Evolutionary conservation across 2,329 filamentous ascomycete genomes (phyloP), one percentile per base, ranked within the genome.

Genomic region (Talaromyces marneffei): DNA sequence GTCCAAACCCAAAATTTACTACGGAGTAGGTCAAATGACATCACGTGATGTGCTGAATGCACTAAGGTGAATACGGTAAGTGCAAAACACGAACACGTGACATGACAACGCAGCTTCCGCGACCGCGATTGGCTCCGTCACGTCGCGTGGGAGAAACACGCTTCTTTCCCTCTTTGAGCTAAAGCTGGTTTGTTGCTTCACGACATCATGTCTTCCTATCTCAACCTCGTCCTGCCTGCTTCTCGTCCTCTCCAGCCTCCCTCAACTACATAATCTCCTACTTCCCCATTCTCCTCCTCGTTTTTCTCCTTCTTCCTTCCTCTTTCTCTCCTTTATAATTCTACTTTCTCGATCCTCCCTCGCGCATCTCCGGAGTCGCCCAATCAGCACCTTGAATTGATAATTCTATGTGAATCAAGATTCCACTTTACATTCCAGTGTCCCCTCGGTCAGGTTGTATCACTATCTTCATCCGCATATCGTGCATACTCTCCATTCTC

Each of bases 61-160:
- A 5, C 48, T 52, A 52, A 29, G 20, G 4, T 29, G 1, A 23
- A 33, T 14, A 20, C 8, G n/a, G 37, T 44, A 33, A 42, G 29
- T 1, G 4, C 20, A 4, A 33, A 58, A 50, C 40, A 37, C 56
- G 29, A 6, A n/a, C 56, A 58, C 56, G 56, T 58, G 56, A 58
- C 56, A 50, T 46, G 29, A 9, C 16, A 10, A 35, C 25, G 52
- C 14, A 31, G 37, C 55, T 66, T 53, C 64, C 63, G 62, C 59
- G 54, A 61, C 60, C 69, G 71, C 71, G 73, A 73, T 74, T 74
- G 71, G 72, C 68, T 70, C 62, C 66, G 69, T 72, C 71, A 73
- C 73, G 74, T 75, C 74, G 74, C 74, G 74, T 75, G 54, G 53
- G 18, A 20, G 33, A 40, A 54, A 70, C 70, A 72, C 72, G 71